These are phyloP conservation scores for Fusarium nematophilum DNA, from an alignment of 2,329 filamentous ascomycete genomes.

Conservation along the genomic window DNA sequence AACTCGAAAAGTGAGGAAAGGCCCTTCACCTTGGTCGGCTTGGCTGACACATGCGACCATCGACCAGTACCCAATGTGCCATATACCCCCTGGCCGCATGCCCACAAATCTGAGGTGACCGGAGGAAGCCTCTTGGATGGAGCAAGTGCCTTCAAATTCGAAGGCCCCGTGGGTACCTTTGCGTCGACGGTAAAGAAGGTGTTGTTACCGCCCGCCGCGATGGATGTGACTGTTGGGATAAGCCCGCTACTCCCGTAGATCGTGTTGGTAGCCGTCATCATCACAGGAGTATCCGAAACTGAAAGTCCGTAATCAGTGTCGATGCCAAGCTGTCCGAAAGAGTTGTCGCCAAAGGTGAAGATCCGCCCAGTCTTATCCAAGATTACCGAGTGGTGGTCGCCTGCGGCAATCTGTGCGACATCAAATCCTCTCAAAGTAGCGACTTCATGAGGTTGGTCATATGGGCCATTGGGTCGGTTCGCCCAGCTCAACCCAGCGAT, in stretches of 20 bases:
- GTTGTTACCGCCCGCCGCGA: conserved; percentile 88
- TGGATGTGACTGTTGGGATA: conserved; percentile 74
- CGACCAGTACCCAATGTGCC: conserved; percentile 86
- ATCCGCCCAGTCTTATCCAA: conserved; percentile 80
- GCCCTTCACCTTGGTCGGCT: conserved; percentile 82
- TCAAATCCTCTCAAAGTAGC: conserved; percentile 76
- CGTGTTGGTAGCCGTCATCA: conserved; percentile 75
- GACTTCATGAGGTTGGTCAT: conserved; percentile 86
- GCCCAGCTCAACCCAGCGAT: conserved; percentile 85
- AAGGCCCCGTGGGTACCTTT: conserved; percentile 55
- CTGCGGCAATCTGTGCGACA: conserved; percentile 80
- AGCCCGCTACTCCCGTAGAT: conserved; percentile 77
- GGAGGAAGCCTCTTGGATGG: conserved; percentile 50
- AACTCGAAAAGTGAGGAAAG: conserved; percentile 89
- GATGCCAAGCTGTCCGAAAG: conserved; percentile 90
- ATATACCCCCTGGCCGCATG: conserved; percentile 86
- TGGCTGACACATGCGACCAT: conserved; percentile 88
- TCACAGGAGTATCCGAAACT: conserved; percentile 75
- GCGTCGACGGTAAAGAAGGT: conserved; percentile 91
- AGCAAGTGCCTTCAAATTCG: conserved; percentile 33
- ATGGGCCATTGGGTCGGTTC: conserved; percentile 79
- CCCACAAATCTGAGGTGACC: conserved; percentile 75
- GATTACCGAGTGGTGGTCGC: conserved; percentile 87
- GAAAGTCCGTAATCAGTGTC: conserved; percentile 72
- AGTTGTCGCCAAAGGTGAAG: conserved; percentile 93